These are phyloP conservation scores for Cetraspora pellucida DNA, from an alignment of 192 early-diverging fungal species.

Conservation along the genomic window DNA sequence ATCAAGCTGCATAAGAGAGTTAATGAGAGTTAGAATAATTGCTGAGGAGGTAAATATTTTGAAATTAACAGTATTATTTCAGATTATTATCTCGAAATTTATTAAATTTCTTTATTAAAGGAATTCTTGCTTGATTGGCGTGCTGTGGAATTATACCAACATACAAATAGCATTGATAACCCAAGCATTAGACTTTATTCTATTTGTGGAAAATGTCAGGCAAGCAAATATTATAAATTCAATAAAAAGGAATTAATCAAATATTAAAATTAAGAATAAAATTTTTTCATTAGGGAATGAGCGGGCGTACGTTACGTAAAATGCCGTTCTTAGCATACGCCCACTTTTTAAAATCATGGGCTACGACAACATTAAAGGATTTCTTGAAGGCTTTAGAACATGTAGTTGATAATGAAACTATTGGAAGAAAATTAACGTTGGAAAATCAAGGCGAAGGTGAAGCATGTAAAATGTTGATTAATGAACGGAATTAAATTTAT, in stretches of 20 bases:
- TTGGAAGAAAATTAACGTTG: not conserved
- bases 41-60: too few relatives aligned
- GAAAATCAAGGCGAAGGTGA: not conserved
- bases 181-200: conserved; percentile 42
- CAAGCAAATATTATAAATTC: too few relatives aligned
- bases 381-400: conserved; percentile 11
- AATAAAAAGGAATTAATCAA: too few relatives aligned
- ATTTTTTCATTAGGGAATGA: too few relatives aligned
- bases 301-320: too few relatives aligned
- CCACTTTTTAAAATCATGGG: not conserved
- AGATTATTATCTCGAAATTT: too few relatives aligned
- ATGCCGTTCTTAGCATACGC: too few relatives aligned
- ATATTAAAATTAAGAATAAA: too few relatives aligned
- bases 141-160: conserved; percentile 36
- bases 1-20: conserved; percentile 52
- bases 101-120: conserved; percentile 35
- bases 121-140: conserved; percentile 46
- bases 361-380: not conserved
- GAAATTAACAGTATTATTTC: too few relatives aligned
- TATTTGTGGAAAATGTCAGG: conserved; percentile 30
- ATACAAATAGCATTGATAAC: conserved; percentile 23
- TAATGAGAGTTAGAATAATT: conserved; percentile 50
- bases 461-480: not conserved
- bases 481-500: too few relatives aligned
- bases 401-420: not conserved